Percentiles rank a stretch among this genome's conserved stretches.
These are phyloP conservation scores for Ceratocystiopsis minuta DNA, from an alignment of 2,329 filamentous ascomycete species.

Conservation along the genomic window DNA sequence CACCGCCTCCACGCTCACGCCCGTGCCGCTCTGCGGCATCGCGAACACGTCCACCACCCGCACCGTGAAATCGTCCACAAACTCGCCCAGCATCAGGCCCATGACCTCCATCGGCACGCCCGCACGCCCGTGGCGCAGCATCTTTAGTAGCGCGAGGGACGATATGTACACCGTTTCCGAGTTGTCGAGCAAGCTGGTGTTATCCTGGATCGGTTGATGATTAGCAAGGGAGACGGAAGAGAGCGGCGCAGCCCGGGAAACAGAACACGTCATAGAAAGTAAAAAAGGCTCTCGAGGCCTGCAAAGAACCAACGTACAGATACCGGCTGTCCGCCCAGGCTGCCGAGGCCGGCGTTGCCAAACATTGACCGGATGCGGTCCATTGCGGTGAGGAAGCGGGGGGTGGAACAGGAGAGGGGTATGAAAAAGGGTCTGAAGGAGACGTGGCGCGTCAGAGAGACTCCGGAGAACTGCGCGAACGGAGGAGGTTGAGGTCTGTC, in stretches of 20 bases:
- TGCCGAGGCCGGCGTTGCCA: constrained; percentile 53
- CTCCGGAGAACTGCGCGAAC: too few species aligned
- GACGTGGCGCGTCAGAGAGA: background rate
- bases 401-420: background rate
- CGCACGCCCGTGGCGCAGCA: constrained; percentile 91
- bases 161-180: constrained; percentile 99
- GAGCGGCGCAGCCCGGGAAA: too few species aligned
- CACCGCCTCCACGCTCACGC: constrained; percentile 94
- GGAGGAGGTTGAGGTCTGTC: background rate
- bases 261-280: too few species aligned
- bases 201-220: constrained; percentile 58
- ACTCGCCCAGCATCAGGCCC: constrained; percentile 97
- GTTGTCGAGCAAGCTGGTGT: constrained; percentile 85
- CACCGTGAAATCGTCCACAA: constrained; percentile 97
- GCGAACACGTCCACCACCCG: constrained; percentile 97
- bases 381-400: constrained; percentile 34
- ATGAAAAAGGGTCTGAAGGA: background rate
- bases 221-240: too few species aligned
- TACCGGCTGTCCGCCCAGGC: constrained; percentile 40
- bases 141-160: constrained; percentile 90
- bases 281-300: too few species aligned
- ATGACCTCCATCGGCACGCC: constrained; percentile 99
- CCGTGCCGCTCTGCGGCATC: constrained; percentile 97
- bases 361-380: constrained; percentile 85
- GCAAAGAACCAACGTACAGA: constrained; percentile 29